Conservation (phyloP, 768 basidiomycete species). For the Rhizopogon vinicolor region DNA sequence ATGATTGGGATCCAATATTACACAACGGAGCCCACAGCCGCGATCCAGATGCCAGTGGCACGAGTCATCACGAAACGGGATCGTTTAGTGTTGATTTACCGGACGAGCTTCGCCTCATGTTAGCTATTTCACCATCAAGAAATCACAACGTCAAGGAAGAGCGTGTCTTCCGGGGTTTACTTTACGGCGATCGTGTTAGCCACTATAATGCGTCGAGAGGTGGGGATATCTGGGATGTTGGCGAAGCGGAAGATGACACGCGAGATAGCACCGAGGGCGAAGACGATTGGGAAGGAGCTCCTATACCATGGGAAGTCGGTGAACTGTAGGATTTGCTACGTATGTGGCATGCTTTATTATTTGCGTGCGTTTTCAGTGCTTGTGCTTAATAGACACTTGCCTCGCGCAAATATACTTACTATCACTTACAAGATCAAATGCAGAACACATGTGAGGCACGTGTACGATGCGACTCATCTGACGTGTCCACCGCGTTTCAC, state of each 20-base stretch:
- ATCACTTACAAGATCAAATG: slow-evolving; percentile 15
- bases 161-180: slow-evolving; percentile 50
- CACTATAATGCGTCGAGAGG: slow-evolving; percentile 63
- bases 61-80: slow-evolving; percentile 30
- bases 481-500: slow-evolving; percentile 2
- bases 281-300: slow-evolving; percentile 73
- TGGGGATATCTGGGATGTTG: slow-evolving; percentile 73
- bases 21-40: slow-evolving; percentile 18
- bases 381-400: slow-evolving; percentile 24
- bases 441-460: slow-evolving; percentile 21
- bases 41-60: slow-evolving; percentile 15
- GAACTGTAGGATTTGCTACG: slow-evolving; percentile 47
- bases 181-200: slow-evolving; percentile 51
- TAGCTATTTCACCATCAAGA: slow-evolving; percentile 53
- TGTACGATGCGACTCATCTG: slow-evolving; percentile 7
- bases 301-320: slow-evolving; percentile 76
- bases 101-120: slow-evolving; percentile 58
- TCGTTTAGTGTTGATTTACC: slow-evolving; percentile 56
- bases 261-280: slow-evolving; percentile 48
- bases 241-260: slow-evolving; percentile 48
- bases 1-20: slow-evolving; percentile 28
- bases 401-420: slow-evolving; percentile 16
- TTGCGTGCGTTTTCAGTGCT: slow-evolving; percentile 23
- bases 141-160: slow-evolving; percentile 41
- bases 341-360: slow-evolving; percentile 25